These are phyloP conservation scores for Paramecium sexaurelia DNA, from an alignment of 73 alveolate genomes.

Conservation along the genomic window DNA sequence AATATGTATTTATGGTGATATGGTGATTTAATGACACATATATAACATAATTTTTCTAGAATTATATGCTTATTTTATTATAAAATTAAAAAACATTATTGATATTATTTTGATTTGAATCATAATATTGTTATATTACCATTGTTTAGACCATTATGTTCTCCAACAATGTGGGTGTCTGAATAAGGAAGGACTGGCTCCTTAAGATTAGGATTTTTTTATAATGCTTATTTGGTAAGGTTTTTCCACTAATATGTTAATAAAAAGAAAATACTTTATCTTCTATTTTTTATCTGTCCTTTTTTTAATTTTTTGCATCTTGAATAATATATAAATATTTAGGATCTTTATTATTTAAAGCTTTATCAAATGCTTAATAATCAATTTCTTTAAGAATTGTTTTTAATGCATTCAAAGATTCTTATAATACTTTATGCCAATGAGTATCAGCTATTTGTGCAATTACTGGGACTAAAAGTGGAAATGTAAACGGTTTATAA, in stretches of 20 bases:
- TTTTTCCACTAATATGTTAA: slow-evolving; percentile 72
- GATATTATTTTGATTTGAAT: neutral
- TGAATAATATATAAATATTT: neutral
- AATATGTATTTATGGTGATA: too few relatives aligned
- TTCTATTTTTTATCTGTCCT: slow-evolving; percentile 80
- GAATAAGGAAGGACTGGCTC: slow-evolving; percentile 71
- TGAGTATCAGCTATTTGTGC: slow-evolving; percentile 87
- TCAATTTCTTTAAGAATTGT: slow-evolving; percentile 89
- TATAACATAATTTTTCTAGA: too few relatives aligned
- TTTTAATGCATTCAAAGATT: slow-evolving; percentile 85
- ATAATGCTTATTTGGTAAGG: slow-evolving; percentile 55
- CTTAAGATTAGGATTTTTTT: slow-evolving; percentile 70
- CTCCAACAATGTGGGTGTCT: slow-evolving; percentile 76
- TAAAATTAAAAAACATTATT: neutral
- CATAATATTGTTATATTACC: slow-evolving; percentile 52
- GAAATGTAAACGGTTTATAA: slow-evolving; percentile 85
- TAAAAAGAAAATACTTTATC: slow-evolving; percentile 47
- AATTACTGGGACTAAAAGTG: slow-evolving; percentile 88
- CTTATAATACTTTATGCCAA: slow-evolving; percentile 90
- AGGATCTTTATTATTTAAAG: slow-evolving; percentile 73
- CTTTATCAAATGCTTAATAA: slow-evolving; percentile 86
- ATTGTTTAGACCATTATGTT: slow-evolving; percentile 71
- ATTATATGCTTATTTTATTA: too few relatives aligned
- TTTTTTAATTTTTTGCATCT: slow-evolving; percentile 66
- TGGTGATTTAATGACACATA: too few relatives aligned